phyloP scores from a whole-genome alignment of 805 yeast genomes.

The Metschnikowia corniflorae region DNA sequence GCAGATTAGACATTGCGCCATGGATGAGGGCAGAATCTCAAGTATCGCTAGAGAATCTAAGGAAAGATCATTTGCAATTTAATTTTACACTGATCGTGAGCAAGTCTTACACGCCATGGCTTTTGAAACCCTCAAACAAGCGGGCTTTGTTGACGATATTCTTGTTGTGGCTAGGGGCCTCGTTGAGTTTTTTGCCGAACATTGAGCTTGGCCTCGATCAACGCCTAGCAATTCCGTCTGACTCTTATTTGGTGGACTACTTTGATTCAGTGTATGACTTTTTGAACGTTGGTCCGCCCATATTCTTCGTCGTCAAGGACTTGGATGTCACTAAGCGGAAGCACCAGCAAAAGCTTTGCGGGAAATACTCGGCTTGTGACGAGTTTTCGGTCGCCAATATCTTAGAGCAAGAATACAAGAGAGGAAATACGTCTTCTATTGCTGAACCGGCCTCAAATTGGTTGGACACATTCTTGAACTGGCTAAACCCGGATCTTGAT shows the following conservation, averaged over 20 bases:
- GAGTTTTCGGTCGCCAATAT: slow-evolving; percentile 75
- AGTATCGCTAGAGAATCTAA: slow-evolving; percentile 1
- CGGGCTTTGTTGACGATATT: slow-evolving; percentile 53
- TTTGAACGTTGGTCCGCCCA: slow-evolving; percentile 87
- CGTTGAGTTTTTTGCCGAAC: slow-evolving; percentile 65
- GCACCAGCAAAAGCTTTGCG: slow-evolving; percentile 76
- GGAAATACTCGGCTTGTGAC: slow-evolving; percentile 81
- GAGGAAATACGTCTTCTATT: slow-evolving; percentile 61
- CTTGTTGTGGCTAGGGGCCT: slow-evolving; percentile 59
- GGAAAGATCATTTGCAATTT: slow-evolving; percentile 5
- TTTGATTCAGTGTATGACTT: slow-evolving; percentile 71
- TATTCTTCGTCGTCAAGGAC: slow-evolving; percentile 75
- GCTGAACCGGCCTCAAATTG: slow-evolving; percentile 85
- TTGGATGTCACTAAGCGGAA: slow-evolving; percentile 57
- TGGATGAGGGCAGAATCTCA: slow-evolving; percentile 37
- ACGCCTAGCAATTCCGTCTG: slow-evolving; percentile 78
- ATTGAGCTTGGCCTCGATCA: slow-evolving; percentile 84
- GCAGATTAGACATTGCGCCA: slow-evolving; percentile 60
- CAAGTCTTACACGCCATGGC: slow-evolving; percentile 54
- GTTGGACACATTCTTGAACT: slow-evolving; percentile 86
- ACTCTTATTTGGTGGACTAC: slow-evolving; percentile 77
- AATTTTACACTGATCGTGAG: slow-evolving; percentile 37
- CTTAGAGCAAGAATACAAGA: slow-evolving; percentile 76
- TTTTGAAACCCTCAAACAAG: slow-evolving; percentile 47
- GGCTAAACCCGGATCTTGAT: slow-evolving; percentile 82